phyloP scores from a whole-genome alignment of 2,329 filamentous ascomycete species.

The Fusarium oxysporum region DNA sequence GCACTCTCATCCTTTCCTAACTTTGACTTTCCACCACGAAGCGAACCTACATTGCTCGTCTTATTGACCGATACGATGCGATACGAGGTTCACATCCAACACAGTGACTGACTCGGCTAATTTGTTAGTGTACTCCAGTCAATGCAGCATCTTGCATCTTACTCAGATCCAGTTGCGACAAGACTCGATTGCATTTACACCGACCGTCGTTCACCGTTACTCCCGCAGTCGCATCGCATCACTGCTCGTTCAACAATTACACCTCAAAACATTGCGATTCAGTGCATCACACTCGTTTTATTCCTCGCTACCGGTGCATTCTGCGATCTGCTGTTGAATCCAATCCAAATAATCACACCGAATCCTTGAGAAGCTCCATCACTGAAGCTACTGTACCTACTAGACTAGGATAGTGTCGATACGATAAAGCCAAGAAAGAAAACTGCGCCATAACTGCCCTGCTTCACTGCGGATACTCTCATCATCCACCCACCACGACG shows the following conservation, averaged over 20 bases:
- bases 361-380: slow-evolving; percentile 17
- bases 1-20: background rate
- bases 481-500: slow-evolving; percentile 16
- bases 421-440: slow-evolving; percentile 17
- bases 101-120: slow-evolving; percentile 15
- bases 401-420: slow-evolving; percentile 20
- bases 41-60: background rate
- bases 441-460: slow-evolving; percentile 26
- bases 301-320: background rate
- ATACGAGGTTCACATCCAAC: slow-evolving; percentile 5
- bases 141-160: slow-evolving; percentile 11
- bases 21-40: slow-evolving; percentile 10
- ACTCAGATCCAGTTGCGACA: slow-evolving; percentile 21
- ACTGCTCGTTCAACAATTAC: slow-evolving; percentile 1
- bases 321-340: background rate
- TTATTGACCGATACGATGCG: slow-evolving; percentile 4
- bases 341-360: slow-evolving; percentile 18
- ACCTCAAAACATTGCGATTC: background rate
- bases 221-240: slow-evolving; percentile 25
- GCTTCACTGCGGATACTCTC: slow-evolving; percentile 29
- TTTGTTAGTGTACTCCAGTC: slow-evolving; percentile 6
- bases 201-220: slow-evolving; percentile 14
- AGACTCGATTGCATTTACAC: slow-evolving; percentile 20
- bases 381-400: slow-evolving; percentile 14
- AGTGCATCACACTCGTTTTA: background rate